Evolutionary conservation across 2,329 filamentous ascomycete genomes (phyloP).

Genomic region (Cyphellophora europaea): DNA sequence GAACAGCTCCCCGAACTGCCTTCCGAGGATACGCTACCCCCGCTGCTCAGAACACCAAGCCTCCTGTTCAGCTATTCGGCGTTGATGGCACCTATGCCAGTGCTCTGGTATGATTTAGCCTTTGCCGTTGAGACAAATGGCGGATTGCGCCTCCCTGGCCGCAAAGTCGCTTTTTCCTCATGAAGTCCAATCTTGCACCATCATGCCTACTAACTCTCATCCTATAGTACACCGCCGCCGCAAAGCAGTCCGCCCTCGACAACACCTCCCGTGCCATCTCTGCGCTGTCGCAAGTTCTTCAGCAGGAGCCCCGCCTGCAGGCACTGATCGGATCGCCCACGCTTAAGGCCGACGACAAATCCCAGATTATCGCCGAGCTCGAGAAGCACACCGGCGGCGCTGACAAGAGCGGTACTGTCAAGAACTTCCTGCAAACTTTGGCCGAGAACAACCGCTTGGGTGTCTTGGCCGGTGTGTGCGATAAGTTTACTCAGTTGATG

Average conservation of each 20-base stretch:
- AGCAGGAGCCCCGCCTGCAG: conserved; percentile 74
- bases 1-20: conserved; percentile 50
- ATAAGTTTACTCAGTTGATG: conserved; percentile 84
- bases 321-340: conserved; percentile 71
- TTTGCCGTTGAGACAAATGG: too few species aligned
- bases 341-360: conserved; percentile 70
- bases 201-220: too few species aligned
- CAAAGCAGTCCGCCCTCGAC: conserved; percentile 80
- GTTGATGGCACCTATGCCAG: conserved; percentile 97
- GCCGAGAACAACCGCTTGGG: conserved; percentile 94
- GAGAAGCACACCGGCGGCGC: conserved; percentile 65
- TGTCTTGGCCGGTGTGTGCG: conserved; percentile 68
- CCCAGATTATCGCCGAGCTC: conserved; percentile 75
- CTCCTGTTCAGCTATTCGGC: conserved; percentile 86
- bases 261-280: conserved; percentile 71
- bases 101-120: conserved; percentile 68
- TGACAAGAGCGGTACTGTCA: conserved; percentile 69
- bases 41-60: conserved; percentile 56
- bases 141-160: too few species aligned
- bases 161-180: too few species aligned
- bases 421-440: conserved; percentile 85
- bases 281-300: conserved; percentile 61
- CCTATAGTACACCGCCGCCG: conserved; percentile 82
- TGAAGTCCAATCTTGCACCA: too few species aligned
- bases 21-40: conserved; percentile 69